Evolutionary conservation across 768 basidiomycete species (phyloP), one percentile per base, ranked within the genome.

Genomic region (Auriscalpium orientale): DNA sequence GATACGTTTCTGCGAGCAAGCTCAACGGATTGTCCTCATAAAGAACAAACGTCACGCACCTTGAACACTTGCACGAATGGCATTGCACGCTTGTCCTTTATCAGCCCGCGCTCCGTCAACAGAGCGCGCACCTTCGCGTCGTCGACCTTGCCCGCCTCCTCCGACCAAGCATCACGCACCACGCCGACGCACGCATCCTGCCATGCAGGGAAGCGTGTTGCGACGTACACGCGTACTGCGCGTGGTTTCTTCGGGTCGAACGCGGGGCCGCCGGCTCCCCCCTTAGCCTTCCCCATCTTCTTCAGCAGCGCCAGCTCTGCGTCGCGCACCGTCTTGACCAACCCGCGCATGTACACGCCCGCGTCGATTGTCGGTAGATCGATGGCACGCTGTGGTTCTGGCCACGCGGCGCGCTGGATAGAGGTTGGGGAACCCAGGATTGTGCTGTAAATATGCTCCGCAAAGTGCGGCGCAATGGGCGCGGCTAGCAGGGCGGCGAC

Each of bases 81-180:
- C 95, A 98, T 98, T 44, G 80, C 80, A 45, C 85, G 82, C 76
- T 98, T 98, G 74, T 98, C 93, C 79, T 97, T 98, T 73, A 94
- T 85, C 68, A 98, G 67, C 5, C 91, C 93, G 20, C 76, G 78
- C 67, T 81, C 76, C 9, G 77, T 78, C 68, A 98, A 68, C 61
- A 80, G 62, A 64, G 82, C 75, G 68, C 85, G 80, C 51, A 95
- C 82, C 68, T 84, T 85, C 38, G 73, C 83, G 66, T 98, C 94
- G 66, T 99, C 91, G 36, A 98, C 86, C 62, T 76, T 79, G 56
- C 83, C 79, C 28, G 74, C 73, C 53, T 73, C 71, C 53, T 75
- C 75, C 44, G 73, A 72, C 64, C 87, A 94, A 22, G 85, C 74
- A 12, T 84, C 83, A 72, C 82, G 81, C 49, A 95, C 78, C 43